These are phyloP conservation scores for Fereydounia khargensis DNA, from an alignment of 1,284 basidiomycete species.

Conservation along the genomic window DNA sequence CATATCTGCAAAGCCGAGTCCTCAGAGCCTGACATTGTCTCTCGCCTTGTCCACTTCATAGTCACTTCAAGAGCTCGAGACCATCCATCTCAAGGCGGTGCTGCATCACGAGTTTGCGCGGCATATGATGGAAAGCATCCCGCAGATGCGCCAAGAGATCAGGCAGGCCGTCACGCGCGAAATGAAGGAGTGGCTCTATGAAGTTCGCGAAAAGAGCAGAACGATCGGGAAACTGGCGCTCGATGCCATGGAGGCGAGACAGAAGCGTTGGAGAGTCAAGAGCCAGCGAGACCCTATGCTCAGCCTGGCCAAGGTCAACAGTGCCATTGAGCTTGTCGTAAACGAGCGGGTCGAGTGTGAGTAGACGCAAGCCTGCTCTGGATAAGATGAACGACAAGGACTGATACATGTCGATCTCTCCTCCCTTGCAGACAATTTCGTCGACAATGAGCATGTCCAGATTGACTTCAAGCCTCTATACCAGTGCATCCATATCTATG, in stretches of 20 bases:
- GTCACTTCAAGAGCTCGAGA: conserved; percentile 66
- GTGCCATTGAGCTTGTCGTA: conserved; percentile 86
- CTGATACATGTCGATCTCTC: too few species aligned
- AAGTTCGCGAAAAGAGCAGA: conserved; percentile 84
- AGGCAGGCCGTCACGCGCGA: conserved; percentile 90
- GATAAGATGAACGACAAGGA: too few species aligned
- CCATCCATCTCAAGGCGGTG: conserved; percentile 76
- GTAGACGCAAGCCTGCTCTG: conserved; percentile 37
- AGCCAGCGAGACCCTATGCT: conserved; percentile 48
- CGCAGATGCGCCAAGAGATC: conserved; percentile 81
- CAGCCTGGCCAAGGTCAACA: conserved; percentile 80
- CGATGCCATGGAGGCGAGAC: conserved; percentile 82
- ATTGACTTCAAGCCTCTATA: conserved; percentile 95
- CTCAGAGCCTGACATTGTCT: conserved; percentile 11
- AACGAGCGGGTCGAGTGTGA: conserved; percentile 92
- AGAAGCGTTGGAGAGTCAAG: conserved; percentile 73
- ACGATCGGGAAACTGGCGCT: conserved; percentile 84
- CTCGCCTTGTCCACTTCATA: conserved; percentile 5
- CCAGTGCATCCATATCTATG: conserved; percentile 96
- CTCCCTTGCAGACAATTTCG: conserved; percentile 77
- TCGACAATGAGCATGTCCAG: conserved; percentile 81
- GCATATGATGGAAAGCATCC: conserved; percentile 84
- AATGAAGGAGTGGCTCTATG: conserved; percentile 94
- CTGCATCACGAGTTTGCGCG: conserved; percentile 90
- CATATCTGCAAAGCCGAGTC: conserved; percentile 10